These are phyloP conservation scores for Lactarius hengduanensis DNA, from an alignment of 768 basidiomycete species.

Conservation along the genomic window DNA sequence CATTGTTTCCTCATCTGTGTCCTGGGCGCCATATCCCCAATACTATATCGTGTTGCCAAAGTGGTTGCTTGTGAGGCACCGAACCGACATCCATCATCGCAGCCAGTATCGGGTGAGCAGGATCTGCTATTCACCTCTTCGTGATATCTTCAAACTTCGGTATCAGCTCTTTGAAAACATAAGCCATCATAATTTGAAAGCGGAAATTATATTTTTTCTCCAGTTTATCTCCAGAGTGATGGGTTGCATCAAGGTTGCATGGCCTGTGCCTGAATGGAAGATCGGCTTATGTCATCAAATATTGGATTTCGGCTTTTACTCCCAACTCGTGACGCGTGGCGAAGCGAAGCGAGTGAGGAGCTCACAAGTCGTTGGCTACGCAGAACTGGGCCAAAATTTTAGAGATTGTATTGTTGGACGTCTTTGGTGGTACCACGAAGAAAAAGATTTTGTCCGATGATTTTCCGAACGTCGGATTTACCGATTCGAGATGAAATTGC, in stretches of 20 bases:
- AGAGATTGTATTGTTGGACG: not conserved
- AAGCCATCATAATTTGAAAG: conserved; percentile 32
- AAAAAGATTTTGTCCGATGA: conserved; percentile 7
- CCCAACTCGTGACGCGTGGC: no score
- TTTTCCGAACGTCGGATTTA: conserved; percentile 17
- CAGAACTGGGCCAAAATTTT: not conserved
- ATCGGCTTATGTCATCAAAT: not conserved
- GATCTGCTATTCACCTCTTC: conserved; percentile 71
- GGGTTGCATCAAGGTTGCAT: conserved; percentile 39
- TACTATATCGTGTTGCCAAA: conserved; percentile 58
- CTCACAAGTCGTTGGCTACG: conserved; percentile 4
- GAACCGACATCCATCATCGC: conserved; percentile 44
- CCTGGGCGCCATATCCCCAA: conserved; percentile 43
- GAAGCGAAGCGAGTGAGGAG: not conserved
- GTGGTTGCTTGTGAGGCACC: conserved; percentile 59
- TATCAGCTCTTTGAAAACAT: conserved; percentile 64
- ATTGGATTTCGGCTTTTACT: not conserved
- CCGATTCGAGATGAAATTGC: conserved; percentile 11
- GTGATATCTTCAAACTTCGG: conserved; percentile 66
- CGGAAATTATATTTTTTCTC: not conserved
- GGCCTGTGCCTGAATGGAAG: not conserved
- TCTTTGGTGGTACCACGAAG: not conserved
- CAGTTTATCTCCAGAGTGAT: conserved; percentile 64
- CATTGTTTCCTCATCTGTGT: conserved; percentile 35
- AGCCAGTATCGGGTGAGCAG: conserved; percentile 54